Conservation (phyloP, 2,329 filamentous ascomycete genomes). For the Penicillium sp. region DNA sequence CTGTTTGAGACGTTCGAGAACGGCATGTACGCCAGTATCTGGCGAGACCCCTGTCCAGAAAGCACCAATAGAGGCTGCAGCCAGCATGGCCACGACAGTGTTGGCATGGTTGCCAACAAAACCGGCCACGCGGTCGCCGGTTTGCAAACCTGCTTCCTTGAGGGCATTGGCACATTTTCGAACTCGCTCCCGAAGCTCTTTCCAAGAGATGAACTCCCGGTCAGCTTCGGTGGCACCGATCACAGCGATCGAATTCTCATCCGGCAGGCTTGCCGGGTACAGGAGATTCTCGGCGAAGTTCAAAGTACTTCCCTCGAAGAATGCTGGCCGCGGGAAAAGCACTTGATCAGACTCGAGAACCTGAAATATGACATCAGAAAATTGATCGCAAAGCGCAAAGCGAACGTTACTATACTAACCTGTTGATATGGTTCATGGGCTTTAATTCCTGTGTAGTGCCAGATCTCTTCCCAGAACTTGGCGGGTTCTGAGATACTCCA, state of each 20-base stretch:
- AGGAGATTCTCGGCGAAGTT: slow-evolving; percentile 97
- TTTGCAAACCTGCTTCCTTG: slow-evolving; percentile 63
- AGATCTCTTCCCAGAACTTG: slow-evolving; percentile 81
- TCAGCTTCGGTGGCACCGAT: slow-evolving; percentile 78
- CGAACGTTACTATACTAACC: slow-evolving; percentile 27
- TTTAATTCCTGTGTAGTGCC: slow-evolving; percentile 77
- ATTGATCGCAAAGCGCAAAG: neutral
- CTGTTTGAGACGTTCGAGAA: slow-evolving; percentile 82
- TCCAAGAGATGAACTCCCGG: slow-evolving; percentile 71
- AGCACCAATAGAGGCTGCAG: slow-evolving; percentile 76
- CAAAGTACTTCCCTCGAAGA: slow-evolving; percentile 75
- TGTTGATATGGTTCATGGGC: slow-evolving; percentile 60
- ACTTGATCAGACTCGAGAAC: slow-evolving; percentile 66
- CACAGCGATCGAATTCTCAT: slow-evolving; percentile 66
- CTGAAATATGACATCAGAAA: slow-evolving; percentile 41
- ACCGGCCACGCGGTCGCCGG: slow-evolving; percentile 64
- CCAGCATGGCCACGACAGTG: slow-evolving; percentile 84
- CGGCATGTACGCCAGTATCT: slow-evolving; percentile 87
- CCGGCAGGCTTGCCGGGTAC: slow-evolving; percentile 63
- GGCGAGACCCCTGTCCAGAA: slow-evolving; percentile 93
- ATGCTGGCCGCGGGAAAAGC: slow-evolving; percentile 85
- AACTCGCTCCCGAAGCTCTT: slow-evolving; percentile 75
- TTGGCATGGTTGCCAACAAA: slow-evolving; percentile 90
- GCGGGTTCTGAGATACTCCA: slow-evolving; percentile 81
- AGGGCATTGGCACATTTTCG: slow-evolving; percentile 71